Conservation (phyloP, 2,329 filamentous ascomycete genomes). For the Pseudofabraea citricarpa region DNA sequence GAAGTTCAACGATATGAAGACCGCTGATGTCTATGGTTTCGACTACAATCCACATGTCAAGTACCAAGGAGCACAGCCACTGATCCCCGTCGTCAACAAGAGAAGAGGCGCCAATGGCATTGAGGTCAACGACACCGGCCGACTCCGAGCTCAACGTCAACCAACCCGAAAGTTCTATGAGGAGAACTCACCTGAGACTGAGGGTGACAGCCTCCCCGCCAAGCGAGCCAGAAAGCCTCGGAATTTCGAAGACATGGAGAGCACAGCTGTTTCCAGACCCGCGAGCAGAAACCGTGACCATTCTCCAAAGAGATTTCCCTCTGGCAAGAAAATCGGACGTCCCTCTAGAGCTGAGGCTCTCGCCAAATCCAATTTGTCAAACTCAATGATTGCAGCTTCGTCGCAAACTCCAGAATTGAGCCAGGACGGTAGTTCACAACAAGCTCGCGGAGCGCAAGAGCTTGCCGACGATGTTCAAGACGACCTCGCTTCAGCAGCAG, state of each 20-base stretch:
- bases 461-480: slow-evolving; percentile 18
- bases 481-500: slow-evolving; percentile 19
- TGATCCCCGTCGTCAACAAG: slow-evolving; percentile 6
- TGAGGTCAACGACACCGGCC: slow-evolving; percentile 13
- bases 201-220: slow-evolving; percentile 20
- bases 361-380: slow-evolving; percentile 18
- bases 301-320: slow-evolving; percentile 19
- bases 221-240: slow-evolving; percentile 21
- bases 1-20: slow-evolving; percentile 40
- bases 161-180: slow-evolving; percentile 17
- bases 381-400: slow-evolving; percentile 11
- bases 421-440: slow-evolving; percentile 3
- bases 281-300: slow-evolving; percentile 13
- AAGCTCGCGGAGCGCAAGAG: slow-evolving; percentile 10
- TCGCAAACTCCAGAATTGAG: slow-evolving; percentile 9
- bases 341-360: slow-evolving; percentile 19
- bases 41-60: slow-evolving; percentile 54
- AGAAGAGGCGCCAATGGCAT: slow-evolving; percentile 8
- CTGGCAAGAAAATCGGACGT: slow-evolving; percentile 26
- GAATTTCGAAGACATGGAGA: slow-evolving; percentile 14
- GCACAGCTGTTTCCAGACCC: slow-evolving; percentile 8
- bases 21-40: slow-evolving; percentile 55
- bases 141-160: slow-evolving; percentile 19
- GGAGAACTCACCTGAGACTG: slow-evolving; percentile 15
- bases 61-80: slow-evolving; percentile 55